Evolutionary conservation across 176 grass and related monocot species (phyloP), one percentile per base, ranked within the genome.

Genomic region (Microstegium vimineum): DNA sequence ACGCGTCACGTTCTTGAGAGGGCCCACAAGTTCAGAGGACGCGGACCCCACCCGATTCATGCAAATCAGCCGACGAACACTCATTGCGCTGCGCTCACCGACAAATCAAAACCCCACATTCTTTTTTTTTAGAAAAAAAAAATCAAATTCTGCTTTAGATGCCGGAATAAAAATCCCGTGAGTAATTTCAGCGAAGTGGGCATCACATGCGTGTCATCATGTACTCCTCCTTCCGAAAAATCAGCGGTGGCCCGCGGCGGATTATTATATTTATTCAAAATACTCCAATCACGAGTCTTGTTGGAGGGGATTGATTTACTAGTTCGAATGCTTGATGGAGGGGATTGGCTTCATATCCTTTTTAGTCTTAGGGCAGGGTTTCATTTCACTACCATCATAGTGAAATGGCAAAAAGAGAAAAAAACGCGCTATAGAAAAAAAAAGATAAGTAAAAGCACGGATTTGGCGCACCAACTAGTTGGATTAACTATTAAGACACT

Each of bases 21-120:
- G 40, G 7, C 69, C 69, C 69, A 72, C 41, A n/a, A 56, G 51
- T 8, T 18, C 18, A 52, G 49, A 52, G 66, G 46, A 49, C 5
- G 43, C n/a, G 13, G 43, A 46, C 46, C 46, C 46, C 45, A 47
- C 15, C 9, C 23, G 66, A 38, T 52, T 52, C 49, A 52, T 52
- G 46, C 1, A 49, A n/a, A 17, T 49, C 46, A 38, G 34, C 3
- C 12, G 16, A n/a, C 20, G 36, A 69, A 40, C 66, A 69, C 26
- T 54, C 64, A 65, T 80, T 12, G n/a, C 66, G n/a, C n/a, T n/a
- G n/a, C n/a, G 34, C 51, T 25, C 80, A 64, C 81, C 40, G 69
- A 83, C 81, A 37, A 83, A 64, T 25, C 9, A 25, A 47, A 31
- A 18, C 2, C 56, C 34, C 47, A 20, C 46, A 17, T 5, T 18